Percentiles rank a stretch among this genome's conserved stretches.
Evolutionary conservation across 768 basidiomycete species (phyloP).

Genomic region (Tricholoma hemisulphureum): DNA sequence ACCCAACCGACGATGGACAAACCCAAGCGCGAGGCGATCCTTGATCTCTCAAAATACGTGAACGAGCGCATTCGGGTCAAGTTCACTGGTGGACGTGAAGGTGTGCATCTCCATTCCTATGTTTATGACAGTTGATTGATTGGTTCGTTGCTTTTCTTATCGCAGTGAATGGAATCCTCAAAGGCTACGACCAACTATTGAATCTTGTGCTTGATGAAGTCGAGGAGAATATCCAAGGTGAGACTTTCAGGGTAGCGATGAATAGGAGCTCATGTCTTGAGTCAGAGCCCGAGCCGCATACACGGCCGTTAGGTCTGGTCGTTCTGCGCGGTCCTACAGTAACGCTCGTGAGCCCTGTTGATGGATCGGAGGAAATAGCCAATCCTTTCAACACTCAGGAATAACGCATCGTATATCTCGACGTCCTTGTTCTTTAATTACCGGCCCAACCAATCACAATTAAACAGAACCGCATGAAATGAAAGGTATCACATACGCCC

Average conservation of each 20-base stretch:
- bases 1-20: conserved; percentile 59
- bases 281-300: conserved; percentile 62
- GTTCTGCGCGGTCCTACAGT: conserved; percentile 94
- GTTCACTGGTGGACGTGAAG: conserved; percentile 97
- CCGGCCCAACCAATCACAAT: not conserved
- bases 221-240: conserved; percentile 76
- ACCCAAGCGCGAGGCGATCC: conserved; percentile 90
- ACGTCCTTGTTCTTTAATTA: conserved; percentile 1
- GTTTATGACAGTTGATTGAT: not conserved
- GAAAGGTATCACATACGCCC: not conserved
- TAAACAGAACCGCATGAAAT: not conserved
- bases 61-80: conserved; percentile 92
- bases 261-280: conserved; percentile 2
- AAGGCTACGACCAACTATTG: conserved; percentile 94
- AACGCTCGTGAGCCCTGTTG: conserved; percentile 89
- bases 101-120: conserved; percentile 37
- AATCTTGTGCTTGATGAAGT: conserved; percentile 98
- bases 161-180: conserved; percentile 85
- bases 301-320: conserved; percentile 73
- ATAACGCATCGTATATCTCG: conserved; percentile 27
- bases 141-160: conserved; percentile 1
- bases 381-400: conserved; percentile 84
- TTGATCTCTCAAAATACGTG: conserved; percentile 92
- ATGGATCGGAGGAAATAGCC: conserved; percentile 91
- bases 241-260: conserved; percentile 19